Evolutionary conservation across 805 yeast genomes (phyloP).

Genomic region (Teunomyces atbi): DNA sequence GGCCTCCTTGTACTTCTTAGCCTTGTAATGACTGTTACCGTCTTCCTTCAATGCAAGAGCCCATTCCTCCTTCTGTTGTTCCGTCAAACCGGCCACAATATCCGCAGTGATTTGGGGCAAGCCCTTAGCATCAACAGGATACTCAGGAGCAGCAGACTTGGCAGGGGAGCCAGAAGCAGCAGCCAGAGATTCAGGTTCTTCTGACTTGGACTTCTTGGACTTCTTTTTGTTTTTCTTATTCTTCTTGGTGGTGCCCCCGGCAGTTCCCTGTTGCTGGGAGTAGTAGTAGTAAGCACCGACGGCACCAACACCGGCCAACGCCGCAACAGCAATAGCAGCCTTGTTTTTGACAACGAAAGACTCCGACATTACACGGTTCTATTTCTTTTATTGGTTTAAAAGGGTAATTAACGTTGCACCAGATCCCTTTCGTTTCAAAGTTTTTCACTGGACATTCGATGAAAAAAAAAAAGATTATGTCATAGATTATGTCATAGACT

Average conservation of each 20-base stretch:
- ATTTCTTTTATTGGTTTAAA: neutral
- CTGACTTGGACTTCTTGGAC: slow-evolving; percentile 21
- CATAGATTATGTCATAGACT: slow-evolving; percentile 1
- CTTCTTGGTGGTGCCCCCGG: slow-evolving; percentile 19
- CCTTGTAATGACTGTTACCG: slow-evolving; percentile 79
- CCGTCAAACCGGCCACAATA: slow-evolving; percentile 43
- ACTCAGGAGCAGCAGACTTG: slow-evolving; percentile 20
- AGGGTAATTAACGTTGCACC: neutral
- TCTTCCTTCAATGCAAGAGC: slow-evolving; percentile 81
- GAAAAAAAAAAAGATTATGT: neutral
- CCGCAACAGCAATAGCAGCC: slow-evolving; percentile 61
- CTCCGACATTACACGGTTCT: slow-evolving; percentile 4
- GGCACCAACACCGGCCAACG: slow-evolving; percentile 63
- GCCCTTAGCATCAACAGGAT: slow-evolving; percentile 57
- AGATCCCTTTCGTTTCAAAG: slow-evolving; percentile 1
- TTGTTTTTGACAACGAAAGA: slow-evolving; percentile 53
- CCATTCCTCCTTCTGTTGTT: slow-evolving; percentile 56
- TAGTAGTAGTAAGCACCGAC: slow-evolving; percentile 58
- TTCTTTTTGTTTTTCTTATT: slow-evolving; percentile 50
- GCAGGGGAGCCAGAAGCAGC: slow-evolving; percentile 17
- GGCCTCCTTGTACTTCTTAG: slow-evolving; percentile 70
- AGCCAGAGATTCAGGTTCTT: slow-evolving; percentile 26
- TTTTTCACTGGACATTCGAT: slow-evolving; percentile 3
- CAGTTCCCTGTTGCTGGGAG: slow-evolving; percentile 25
- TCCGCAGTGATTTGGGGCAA: slow-evolving; percentile 57